Percentiles rank a stretch among this genome's conserved stretches.
phyloP scores from a whole-genome alignment of 2,329 filamentous ascomycete species.

The Aureobasidium namibiae region DNA sequence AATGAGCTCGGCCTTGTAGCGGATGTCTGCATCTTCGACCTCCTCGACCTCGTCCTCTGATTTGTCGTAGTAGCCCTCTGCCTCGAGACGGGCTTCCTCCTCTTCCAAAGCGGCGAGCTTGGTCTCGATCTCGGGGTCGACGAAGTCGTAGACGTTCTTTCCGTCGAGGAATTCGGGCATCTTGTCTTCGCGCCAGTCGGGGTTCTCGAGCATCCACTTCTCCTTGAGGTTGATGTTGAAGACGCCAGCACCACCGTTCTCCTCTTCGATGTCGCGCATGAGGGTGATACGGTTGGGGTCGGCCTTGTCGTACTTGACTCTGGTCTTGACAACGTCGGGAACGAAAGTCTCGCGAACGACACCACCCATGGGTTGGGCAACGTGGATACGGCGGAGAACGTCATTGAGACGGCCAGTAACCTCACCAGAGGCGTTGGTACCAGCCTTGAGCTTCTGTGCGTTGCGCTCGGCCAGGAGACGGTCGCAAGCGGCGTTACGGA shows the following conservation, averaged over 20 bases:
- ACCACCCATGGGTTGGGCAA: conserved; percentile 84
- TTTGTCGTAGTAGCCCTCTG: conserved; percentile 78
- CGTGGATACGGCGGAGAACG: conserved; percentile 89
- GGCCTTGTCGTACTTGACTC: conserved; percentile 82
- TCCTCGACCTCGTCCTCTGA: conserved; percentile 73
- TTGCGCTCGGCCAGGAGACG: conserved; percentile 87
- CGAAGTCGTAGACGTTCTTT: conserved; percentile 95
- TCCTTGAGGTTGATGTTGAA: conserved; percentile 88
- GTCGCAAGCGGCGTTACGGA: conserved; percentile 93
- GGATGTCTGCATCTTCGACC: conserved; percentile 76
- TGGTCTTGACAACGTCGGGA: conserved; percentile 70
- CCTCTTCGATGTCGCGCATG: conserved; percentile 79
- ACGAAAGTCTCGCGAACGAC: conserved; percentile 74
- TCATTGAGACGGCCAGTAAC: conserved; percentile 76
- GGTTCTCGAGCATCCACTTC: conserved; percentile 78
- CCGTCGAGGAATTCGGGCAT: conserved; percentile 91
- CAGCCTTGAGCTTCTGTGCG: conserved; percentile 86
- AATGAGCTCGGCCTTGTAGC: conserved; percentile 89
- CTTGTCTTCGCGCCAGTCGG: conserved; percentile 93
- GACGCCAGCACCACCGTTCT: conserved; percentile 90
- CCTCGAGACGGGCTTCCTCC: conserved; percentile 87
- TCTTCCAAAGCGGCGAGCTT: conserved; percentile 89
- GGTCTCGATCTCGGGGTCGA: conserved; percentile 91
- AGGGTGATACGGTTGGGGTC: conserved; percentile 78
- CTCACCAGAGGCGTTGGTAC: conserved; percentile 69